Evolutionary conservation across 2,329 filamentous ascomycete genomes (phyloP).

Genomic region (Talaromyces sp.): DNA sequence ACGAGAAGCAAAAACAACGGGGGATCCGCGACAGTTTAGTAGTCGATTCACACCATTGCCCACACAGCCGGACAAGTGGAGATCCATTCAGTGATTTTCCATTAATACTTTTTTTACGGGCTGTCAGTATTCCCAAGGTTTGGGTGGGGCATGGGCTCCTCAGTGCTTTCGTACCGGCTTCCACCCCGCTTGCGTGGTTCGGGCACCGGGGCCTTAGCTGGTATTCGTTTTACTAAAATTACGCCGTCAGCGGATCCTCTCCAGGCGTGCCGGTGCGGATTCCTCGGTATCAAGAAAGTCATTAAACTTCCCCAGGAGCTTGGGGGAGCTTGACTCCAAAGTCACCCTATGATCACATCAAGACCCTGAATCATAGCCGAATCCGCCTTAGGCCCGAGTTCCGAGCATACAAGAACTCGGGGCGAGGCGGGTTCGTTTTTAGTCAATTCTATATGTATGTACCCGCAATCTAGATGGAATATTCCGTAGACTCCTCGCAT

Average conservation of each 20-base stretch:
- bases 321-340: no score
- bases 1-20: slow-evolving; percentile 6
- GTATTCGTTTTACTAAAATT: not conserved
- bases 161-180: not conserved
- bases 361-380: not conserved
- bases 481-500: no score
- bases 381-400: not conserved
- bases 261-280: no score
- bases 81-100: not conserved
- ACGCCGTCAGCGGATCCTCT: not conserved
- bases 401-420: not conserved
- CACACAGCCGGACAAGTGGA: slow-evolving; percentile 5
- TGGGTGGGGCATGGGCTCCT: not conserved
- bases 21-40: slow-evolving; percentile 14
- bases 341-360: not conserved
- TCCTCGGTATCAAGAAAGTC: not conserved
- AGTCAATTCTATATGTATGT: no score
- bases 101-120: not conserved
- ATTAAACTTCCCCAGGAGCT: not conserved
- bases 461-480: no score
- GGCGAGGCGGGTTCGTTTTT: no score
- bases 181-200: not conserved
- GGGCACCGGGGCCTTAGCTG: not conserved
- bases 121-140: not conserved
- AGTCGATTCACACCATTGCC: slow-evolving; percentile 8